Evolutionary conservation across 2,329 filamentous ascomycete genomes (phyloP).

Genomic region (Apiospora rasikravindrae): DNA sequence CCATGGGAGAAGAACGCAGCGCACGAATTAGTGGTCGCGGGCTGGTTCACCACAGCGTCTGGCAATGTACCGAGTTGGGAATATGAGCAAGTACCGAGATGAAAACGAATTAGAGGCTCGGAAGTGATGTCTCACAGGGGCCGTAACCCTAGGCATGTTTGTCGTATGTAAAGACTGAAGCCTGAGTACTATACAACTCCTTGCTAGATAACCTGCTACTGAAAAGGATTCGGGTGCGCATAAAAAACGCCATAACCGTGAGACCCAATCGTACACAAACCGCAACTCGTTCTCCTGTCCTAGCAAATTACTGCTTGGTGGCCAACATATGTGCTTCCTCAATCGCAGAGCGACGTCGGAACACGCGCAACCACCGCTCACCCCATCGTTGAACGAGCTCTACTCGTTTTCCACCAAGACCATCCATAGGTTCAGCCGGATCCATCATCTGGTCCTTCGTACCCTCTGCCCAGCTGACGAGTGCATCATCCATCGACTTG

Average conservation of each 20-base stretch:
- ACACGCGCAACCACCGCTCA: slow-evolving; percentile 83
- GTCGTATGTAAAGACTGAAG: neutral
- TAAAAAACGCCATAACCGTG: neutral
- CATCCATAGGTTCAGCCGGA: slow-evolving; percentile 51
- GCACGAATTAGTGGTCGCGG: neutral
- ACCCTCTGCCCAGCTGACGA: slow-evolving; percentile 73
- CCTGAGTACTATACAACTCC: slow-evolving; percentile 8
- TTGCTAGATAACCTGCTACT: slow-evolving; percentile 11
- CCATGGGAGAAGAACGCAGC: no score
- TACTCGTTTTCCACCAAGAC: slow-evolving; percentile 63
- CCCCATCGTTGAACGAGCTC: slow-evolving; percentile 80
- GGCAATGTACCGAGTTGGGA: neutral
- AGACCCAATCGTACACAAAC: slow-evolving; percentile 10
- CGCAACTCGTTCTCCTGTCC: neutral
- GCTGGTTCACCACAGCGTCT: neutral
- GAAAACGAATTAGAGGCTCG: neutral
- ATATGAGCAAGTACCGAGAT: neutral
- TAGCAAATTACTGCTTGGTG: neutral
- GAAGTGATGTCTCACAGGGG: neutral
- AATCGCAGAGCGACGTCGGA: slow-evolving; percentile 79
- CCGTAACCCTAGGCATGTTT: neutral
- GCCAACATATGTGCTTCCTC: slow-evolving; percentile 66
- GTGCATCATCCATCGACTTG: slow-evolving; percentile 77
- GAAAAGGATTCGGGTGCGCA: neutral
- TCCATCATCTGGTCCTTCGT: slow-evolving; percentile 80